These are phyloP conservation scores for Epichloe glyceriae DNA, from an alignment of 2,329 filamentous ascomycete genomes.

Conservation along the genomic window DNA sequence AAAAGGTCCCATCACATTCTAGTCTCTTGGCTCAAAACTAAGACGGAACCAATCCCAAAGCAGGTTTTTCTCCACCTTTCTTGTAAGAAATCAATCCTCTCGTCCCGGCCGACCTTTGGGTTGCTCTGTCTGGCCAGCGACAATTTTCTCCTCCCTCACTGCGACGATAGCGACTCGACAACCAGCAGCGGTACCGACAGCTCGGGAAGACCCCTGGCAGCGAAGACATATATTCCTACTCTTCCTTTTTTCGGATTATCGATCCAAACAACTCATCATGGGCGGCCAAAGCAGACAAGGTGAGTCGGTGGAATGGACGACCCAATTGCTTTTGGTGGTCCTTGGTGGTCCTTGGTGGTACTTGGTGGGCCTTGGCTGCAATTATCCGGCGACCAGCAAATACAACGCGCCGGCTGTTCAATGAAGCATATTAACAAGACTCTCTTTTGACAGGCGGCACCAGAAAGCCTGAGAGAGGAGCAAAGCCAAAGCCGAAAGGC, in stretches of 20 bases:
- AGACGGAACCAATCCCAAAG: background rate
- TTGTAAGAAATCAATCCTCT: background rate
- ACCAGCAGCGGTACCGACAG: too few species aligned
- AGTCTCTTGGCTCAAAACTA: background rate
- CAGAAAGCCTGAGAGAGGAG: conserved; percentile 56
- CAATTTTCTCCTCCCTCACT: background rate
- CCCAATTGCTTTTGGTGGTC: background rate
- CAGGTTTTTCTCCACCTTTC: background rate
- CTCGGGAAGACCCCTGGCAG: background rate
- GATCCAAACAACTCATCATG: conserved; percentile 14
- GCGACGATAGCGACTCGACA: too few species aligned
- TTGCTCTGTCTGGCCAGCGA: background rate
- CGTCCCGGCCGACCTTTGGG: background rate
- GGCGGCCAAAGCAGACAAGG: conserved; percentile 28
- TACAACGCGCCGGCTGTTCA: too few species aligned
- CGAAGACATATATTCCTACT: background rate
- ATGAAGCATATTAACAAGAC: too few species aligned
- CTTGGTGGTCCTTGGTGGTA: too few species aligned
- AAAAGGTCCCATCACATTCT: too few species aligned
- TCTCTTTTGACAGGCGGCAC: conserved; percentile 50
- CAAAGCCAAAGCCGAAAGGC: too few species aligned
- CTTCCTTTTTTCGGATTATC: background rate
- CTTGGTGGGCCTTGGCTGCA: too few species aligned
- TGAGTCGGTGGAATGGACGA: conserved; percentile 9
- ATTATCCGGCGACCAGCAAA: too few species aligned